Percentiles rank a stretch among this genome's conserved stretches.
phyloP scores from a whole-genome alignment of 2,329 filamentous ascomycete species.

The Colletotrichum chlorophyti region DNA sequence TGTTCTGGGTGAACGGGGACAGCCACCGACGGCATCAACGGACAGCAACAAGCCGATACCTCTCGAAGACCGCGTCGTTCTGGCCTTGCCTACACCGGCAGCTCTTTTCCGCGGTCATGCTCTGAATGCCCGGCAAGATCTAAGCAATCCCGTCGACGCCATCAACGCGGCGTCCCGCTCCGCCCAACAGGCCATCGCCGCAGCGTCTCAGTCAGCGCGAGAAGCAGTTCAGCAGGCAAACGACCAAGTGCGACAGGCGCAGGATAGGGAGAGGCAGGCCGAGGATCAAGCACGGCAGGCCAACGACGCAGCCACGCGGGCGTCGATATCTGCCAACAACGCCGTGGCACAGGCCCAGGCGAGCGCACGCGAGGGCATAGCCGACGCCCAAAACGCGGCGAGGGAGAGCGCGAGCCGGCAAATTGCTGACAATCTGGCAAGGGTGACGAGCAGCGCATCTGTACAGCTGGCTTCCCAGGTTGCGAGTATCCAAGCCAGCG shows the following conservation, averaged over 20 bases:
- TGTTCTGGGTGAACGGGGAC: not conserved
- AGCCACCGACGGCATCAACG: constrained; percentile 17
- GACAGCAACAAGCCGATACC: constrained; percentile 7
- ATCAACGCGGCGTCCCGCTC: constrained; percentile 25
- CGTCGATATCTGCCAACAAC: constrained; percentile 33
- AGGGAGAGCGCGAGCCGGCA: constrained; percentile 32
- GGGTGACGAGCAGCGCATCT: constrained; percentile 37
- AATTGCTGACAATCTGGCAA: constrained; percentile 30
- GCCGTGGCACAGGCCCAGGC: constrained; percentile 29
- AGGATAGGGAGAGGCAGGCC: constrained; percentile 32
- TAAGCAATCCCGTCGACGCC: constrained; percentile 18
- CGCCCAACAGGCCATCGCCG: constrained; percentile 25
- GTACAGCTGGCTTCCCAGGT: constrained; percentile 36
- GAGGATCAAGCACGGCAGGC: constrained; percentile 31
- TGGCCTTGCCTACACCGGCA: constrained; percentile 18
- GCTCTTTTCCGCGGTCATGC: constrained; percentile 11
- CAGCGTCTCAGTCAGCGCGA: constrained; percentile 22
- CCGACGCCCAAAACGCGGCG: constrained; percentile 31
- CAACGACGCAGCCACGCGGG: constrained; percentile 33
- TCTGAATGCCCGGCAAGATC: not conserved
- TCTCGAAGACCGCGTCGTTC: constrained; percentile 23
- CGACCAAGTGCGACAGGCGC: constrained; percentile 32
- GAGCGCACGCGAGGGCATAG: constrained; percentile 22
- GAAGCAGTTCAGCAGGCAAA: constrained; percentile 35
- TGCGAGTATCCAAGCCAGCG: constrained; percentile 33